Percentiles rank a stretch among this genome's conserved stretches.
Evolutionary conservation across 1,284 basidiomycete species (phyloP).

Genomic region (Heterobasidion irregulare): DNA sequence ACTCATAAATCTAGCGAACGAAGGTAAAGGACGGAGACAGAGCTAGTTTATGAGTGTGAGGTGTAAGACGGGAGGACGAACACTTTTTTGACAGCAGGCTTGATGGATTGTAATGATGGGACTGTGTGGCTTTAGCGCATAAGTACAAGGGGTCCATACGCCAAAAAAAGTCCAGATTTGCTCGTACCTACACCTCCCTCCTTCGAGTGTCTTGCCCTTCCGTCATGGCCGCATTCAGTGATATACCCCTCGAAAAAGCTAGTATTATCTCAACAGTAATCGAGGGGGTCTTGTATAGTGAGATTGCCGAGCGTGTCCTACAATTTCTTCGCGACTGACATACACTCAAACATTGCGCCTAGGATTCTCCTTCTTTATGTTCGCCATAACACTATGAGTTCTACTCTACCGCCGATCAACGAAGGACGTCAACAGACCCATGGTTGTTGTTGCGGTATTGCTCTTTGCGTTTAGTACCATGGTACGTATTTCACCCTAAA

Average conservation of each 20-base stretch:
- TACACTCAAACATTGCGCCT: background rate
- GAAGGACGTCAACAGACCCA: constrained; percentile 12
- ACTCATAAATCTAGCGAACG: too few species aligned
- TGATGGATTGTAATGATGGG: too few species aligned
- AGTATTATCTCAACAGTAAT: constrained; percentile 18
- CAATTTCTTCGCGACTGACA: background rate
- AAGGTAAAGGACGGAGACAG: too few species aligned
- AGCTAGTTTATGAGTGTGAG: too few species aligned
- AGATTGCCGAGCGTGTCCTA: background rate
- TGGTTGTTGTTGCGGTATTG: constrained; percentile 9
- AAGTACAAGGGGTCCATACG: too few species aligned
- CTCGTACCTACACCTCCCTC: too few species aligned
- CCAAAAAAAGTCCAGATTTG: too few species aligned
- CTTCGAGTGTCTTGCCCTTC: background rate
- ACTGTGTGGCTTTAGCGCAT: too few species aligned
- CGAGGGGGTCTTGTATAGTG: constrained; percentile 20
- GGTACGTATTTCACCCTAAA: constrained; percentile 7
- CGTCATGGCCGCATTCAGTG: background rate
- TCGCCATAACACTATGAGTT: constrained; percentile 18
- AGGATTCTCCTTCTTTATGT: constrained; percentile 21
- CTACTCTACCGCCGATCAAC: constrained; percentile 14
- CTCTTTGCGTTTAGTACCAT: constrained; percentile 18
- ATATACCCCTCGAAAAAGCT: constrained; percentile 7
- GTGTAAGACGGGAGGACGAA: too few species aligned
- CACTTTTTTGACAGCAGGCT: too few species aligned